A percentile compares a stretch with the other conserved stretches of the same genome.
These are phyloP conservation scores for Pythium aristosporum DNA, from an alignment of 352 stramenopile genomes.

Conservation along the genomic window DNA sequence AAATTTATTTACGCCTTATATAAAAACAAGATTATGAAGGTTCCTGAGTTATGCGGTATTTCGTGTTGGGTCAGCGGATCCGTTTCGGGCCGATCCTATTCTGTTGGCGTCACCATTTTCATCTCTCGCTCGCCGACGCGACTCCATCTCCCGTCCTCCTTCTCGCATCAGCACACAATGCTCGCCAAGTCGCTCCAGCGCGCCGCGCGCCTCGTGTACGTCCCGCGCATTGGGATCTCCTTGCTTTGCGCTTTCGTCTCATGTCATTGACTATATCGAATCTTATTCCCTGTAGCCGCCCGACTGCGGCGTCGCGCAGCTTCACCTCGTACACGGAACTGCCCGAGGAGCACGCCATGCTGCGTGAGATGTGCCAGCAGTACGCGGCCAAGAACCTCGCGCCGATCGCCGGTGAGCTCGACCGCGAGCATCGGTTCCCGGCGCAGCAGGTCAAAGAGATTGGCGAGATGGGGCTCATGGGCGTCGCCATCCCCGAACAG, in stretches of 20 bases:
- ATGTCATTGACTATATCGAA: background rate
- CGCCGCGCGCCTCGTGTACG: conserved; percentile 31
- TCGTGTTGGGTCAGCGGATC: background rate
- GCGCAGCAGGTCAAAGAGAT: conserved; percentile 81
- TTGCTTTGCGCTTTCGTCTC: background rate
- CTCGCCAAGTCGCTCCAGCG: conserved; percentile 43
- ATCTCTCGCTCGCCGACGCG: background rate
- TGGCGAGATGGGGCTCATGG: conserved; percentile 95
- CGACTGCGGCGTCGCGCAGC: conserved; percentile 34
- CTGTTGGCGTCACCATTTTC: conserved; percentile 18
- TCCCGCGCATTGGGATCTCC: background rate
- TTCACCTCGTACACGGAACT: conserved; percentile 71
- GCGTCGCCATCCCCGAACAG: conserved; percentile 88
- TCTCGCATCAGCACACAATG: conserved; percentile 22
- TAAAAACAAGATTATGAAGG: background rate
- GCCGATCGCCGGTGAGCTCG: conserved; percentile 88
- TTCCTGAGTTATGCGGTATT: background rate
- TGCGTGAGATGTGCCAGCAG: conserved; percentile 94
- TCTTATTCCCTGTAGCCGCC: background rate
- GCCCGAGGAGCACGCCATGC: conserved; percentile 95
- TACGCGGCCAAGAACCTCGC: conserved; percentile 95
- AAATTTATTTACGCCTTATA: background rate
- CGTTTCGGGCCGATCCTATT: conserved; percentile 1
- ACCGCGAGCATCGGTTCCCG: conserved; percentile 88
- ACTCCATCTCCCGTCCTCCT: background rate